Conservation (phyloP, 1,139 yeast genomes). For the Geotrichum bryndzae region DNA sequence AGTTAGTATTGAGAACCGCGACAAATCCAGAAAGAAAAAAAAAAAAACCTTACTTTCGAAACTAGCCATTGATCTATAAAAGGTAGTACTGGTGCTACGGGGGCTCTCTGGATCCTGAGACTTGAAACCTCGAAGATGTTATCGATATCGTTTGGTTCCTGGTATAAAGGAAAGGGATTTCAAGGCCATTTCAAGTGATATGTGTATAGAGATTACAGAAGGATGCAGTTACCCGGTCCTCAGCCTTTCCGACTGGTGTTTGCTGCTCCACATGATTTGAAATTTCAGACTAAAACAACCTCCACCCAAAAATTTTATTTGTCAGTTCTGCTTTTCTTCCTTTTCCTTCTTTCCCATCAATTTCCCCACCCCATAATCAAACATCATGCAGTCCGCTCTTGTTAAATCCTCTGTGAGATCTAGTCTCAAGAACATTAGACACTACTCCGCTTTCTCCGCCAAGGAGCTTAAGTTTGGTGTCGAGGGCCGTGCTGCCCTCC, state of each 20-base stretch:
- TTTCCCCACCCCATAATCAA: background rate
- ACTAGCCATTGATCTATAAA: conserved; percentile 8
- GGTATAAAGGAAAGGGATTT: background rate
- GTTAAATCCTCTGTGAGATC: conserved; percentile 22
- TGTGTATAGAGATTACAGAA: background rate
- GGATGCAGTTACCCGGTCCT: conserved; percentile 7
- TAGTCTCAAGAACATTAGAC: conserved; percentile 27
- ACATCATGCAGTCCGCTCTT: conserved; percentile 14
- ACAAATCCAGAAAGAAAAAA: background rate
- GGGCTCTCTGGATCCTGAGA: too few relatives aligned
- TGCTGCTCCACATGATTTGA: conserved; percentile 1
- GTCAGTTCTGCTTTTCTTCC: conserved; percentile 3
- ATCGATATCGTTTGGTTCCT: too few relatives aligned
- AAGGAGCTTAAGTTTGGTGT: conserved; percentile 97
- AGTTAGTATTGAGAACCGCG: background rate
- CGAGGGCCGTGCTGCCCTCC: conserved; percentile 94
- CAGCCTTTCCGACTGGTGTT: background rate
- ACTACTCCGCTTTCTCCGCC: conserved; percentile 49
- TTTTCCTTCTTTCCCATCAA: background rate
- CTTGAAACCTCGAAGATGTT: too few relatives aligned
- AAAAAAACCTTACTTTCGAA: conserved; percentile 7
- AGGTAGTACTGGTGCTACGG: too few relatives aligned
- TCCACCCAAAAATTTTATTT: conserved; percentile 6
- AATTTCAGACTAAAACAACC: background rate
- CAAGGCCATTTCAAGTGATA: background rate